A percentile compares a stretch with the other conserved stretches of the same genome.
These are phyloP conservation scores for Paspalum notatum DNA, from an alignment of 176 grass and related monocot genomes.

Conservation along the genomic window DNA sequence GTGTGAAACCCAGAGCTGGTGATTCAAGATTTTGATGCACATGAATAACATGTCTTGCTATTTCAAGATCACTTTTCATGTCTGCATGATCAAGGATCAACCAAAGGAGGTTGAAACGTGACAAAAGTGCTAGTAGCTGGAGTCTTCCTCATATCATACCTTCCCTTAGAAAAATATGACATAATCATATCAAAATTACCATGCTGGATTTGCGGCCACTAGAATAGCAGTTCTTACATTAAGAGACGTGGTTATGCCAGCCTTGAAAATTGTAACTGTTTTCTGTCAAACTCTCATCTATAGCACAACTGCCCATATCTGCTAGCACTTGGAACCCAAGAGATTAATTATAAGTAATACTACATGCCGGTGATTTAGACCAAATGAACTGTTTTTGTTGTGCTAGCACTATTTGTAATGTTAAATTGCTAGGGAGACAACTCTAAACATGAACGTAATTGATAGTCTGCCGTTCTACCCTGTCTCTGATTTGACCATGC, in stretches of 20 bases:
- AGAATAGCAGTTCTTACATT: slow-evolving; percentile 95
- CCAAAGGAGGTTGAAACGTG: slow-evolving; percentile 96
- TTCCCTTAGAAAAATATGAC: slow-evolving; percentile 60
- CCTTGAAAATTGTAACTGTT: slow-evolving; percentile 96
- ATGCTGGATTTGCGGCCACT: slow-evolving; percentile 95
- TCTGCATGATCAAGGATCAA: slow-evolving; percentile 98
- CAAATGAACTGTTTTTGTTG: slow-evolving; percentile 24
- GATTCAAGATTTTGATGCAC: slow-evolving; percentile 98
- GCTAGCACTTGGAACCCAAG: slow-evolving; percentile 77
- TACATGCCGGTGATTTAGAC: too few species aligned
- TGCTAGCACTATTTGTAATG: neutral
- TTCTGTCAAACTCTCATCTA: slow-evolving; percentile 99
- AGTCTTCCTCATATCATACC: slow-evolving; percentile 96
- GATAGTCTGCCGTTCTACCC: neutral
- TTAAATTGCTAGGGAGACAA: slow-evolving; percentile 5
- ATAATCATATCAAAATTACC: slow-evolving; percentile 59
- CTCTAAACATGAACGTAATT: neutral
- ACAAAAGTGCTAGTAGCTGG: slow-evolving; percentile 96
- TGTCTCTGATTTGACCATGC: too few species aligned
- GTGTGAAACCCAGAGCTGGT: slow-evolving; percentile 84
- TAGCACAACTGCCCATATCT: slow-evolving; percentile 99
- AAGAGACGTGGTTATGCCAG: slow-evolving; percentile 97
- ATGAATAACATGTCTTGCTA: slow-evolving; percentile 96
- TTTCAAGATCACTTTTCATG: slow-evolving; percentile 97
- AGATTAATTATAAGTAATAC: slow-evolving; percentile 13